Evolutionary conservation across 2,329 filamentous ascomycete genomes (phyloP).

Genomic region (Aspergillus sergii): DNA sequence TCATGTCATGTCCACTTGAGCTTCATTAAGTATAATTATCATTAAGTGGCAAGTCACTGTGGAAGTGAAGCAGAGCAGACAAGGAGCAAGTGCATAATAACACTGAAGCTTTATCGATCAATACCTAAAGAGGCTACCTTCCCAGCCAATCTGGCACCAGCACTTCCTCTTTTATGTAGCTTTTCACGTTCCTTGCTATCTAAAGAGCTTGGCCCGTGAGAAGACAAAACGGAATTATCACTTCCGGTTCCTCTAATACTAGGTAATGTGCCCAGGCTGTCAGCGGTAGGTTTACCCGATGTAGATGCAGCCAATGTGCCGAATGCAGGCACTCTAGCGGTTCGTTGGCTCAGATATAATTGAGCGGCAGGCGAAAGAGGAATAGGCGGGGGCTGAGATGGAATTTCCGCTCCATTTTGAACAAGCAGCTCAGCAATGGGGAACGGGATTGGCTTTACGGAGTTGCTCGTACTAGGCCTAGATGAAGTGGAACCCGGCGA

Average conservation of each 20-base stretch:
- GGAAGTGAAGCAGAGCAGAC: conserved; percentile 13
- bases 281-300: conserved; percentile 44
- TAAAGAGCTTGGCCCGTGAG: conserved; percentile 33
- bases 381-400: conserved; percentile 73
- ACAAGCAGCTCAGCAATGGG: conserved; percentile 86
- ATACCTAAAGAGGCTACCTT: conserved; percentile 49
- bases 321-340: conserved; percentile 36
- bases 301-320: conserved; percentile 47
- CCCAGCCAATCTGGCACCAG: conserved; percentile 67
- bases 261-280: conserved; percentile 66
- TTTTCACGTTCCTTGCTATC: conserved; percentile 64
- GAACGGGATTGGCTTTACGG: conserved; percentile 65
- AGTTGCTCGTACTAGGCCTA: conserved; percentile 36
- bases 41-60: conserved; percentile 10
- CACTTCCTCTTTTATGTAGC: conserved; percentile 77
- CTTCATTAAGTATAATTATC: conserved; percentile 26
- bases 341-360: conserved; percentile 80
- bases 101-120: conserved; percentile 36
- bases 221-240: conserved; percentile 27
- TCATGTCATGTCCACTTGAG: conserved; percentile 17
- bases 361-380: conserved; percentile 80
- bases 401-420: conserved; percentile 92
- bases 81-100: conserved; percentile 11
- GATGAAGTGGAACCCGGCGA: conserved; percentile 58
- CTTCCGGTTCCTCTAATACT: conserved; percentile 44